These are phyloP conservation scores for Aspergillus proliferans DNA, from an alignment of 2,329 filamentous ascomycete genomes.

Conservation along the genomic window DNA sequence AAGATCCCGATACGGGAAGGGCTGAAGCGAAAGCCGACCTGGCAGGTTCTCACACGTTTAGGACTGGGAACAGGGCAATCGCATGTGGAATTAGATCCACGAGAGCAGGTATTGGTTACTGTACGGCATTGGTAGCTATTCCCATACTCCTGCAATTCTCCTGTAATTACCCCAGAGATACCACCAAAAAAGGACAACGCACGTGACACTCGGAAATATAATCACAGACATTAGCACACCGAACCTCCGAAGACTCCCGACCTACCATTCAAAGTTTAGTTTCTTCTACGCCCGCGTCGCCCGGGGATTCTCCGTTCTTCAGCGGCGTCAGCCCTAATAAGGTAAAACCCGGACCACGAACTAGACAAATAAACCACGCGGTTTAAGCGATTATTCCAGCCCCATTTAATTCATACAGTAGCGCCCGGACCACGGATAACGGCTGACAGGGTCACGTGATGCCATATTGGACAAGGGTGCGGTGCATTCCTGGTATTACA, in stretches of 20 bases:
- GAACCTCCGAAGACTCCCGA: conserved; percentile 16
- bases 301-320: background rate
- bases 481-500: too few relatives aligned
- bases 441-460: too few relatives aligned
- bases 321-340: background rate
- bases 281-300: background rate
- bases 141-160: too few relatives aligned
- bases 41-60: conserved; percentile 53
- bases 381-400: background rate
- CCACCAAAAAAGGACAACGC: too few relatives aligned
- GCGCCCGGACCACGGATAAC: background rate
- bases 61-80: conserved; percentile 55
- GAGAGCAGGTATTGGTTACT: conserved; percentile 49
- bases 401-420: conserved; percentile 1
- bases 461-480: too few relatives aligned
- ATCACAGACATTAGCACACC: background rate
- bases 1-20: conserved; percentile 79
- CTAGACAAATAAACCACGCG: background rate
- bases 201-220: too few relatives aligned
- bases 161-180: too few relatives aligned
- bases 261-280: background rate
- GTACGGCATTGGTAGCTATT: conserved; percentile 60
- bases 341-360: background rate
- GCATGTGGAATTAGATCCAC: conserved; percentile 24
- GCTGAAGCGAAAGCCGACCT: conserved; percentile 68